Evolutionary conservation across 2,329 filamentous ascomycete genomes (phyloP).

Genomic region (Verticillium klebahnii): DNA sequence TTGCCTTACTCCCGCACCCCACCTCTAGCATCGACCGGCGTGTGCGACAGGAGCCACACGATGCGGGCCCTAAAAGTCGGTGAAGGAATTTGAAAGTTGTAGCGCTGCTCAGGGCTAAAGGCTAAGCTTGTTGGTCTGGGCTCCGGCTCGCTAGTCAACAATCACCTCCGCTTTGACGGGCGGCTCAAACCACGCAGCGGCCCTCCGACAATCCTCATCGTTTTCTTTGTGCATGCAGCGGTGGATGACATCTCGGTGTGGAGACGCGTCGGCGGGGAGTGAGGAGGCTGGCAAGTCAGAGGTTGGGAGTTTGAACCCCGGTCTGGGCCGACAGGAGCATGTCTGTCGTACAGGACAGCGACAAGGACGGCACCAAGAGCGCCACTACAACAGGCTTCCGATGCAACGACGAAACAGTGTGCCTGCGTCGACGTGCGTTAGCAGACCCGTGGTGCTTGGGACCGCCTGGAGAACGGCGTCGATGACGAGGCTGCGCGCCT

Average conservation of each 20-base stretch:
- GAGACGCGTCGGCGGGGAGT: background rate
- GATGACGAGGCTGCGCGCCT: background rate
- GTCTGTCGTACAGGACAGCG: background rate
- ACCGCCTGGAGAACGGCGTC: background rate
- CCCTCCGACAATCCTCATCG: background rate
- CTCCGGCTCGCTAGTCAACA: background rate
- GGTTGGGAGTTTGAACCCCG: background rate
- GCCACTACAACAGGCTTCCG: background rate
- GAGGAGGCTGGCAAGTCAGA: background rate
- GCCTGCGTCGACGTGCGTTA: background rate
- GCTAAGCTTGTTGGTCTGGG: background rate
- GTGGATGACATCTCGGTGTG: background rate
- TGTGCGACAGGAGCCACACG: constrained; percentile 6
- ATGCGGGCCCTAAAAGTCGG: constrained; percentile 16
- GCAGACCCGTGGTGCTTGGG: background rate
- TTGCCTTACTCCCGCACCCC: background rate
- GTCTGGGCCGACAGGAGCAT: background rate
- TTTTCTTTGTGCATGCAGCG: background rate
- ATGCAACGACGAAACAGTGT: background rate
- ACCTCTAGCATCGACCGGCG: background rate
- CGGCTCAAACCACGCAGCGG: background rate
- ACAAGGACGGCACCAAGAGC: background rate
- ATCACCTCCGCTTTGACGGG: background rate
- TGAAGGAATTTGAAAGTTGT: constrained; percentile 7
- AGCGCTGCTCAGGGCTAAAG: background rate